A percentile compares a stretch with the other conserved stretches of the same genome.
phyloP scores from a whole-genome alignment of 805 yeast species.

The Myxozyma sirexii region DNA sequence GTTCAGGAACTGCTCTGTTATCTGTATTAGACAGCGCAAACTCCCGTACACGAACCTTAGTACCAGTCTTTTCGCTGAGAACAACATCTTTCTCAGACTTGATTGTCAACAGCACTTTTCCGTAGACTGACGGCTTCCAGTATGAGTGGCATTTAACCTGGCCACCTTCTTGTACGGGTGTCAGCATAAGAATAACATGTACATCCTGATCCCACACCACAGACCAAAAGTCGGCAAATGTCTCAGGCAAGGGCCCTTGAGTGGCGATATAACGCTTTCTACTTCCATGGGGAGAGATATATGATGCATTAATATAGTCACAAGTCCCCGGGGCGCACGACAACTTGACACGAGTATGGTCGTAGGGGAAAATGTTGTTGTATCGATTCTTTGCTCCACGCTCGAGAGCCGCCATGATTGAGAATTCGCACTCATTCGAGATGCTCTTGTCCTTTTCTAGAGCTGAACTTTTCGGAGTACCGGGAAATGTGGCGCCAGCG shows the following conservation, averaged over 20 bases:
- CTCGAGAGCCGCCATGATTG: constrained; percentile 66
- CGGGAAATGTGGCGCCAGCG: neutral
- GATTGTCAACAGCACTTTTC: constrained; percentile 38
- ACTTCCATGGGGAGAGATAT: constrained; percentile 49
- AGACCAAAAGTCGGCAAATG: constrained; percentile 85
- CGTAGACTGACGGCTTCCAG: constrained; percentile 68
- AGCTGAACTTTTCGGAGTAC: neutral
- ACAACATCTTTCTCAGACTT: constrained; percentile 36
- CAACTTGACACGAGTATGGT: constrained; percentile 77
- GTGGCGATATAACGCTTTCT: constrained; percentile 73
- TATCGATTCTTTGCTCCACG: constrained; percentile 81
- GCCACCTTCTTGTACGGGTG: constrained; percentile 79
- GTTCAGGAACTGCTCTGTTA: constrained; percentile 37
- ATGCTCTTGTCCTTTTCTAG: neutral
- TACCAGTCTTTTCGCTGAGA: constrained; percentile 26
- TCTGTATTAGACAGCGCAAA: constrained; percentile 47
- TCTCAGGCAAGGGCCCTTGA: constrained; percentile 83
- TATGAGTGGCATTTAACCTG: constrained; percentile 82
- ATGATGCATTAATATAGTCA: constrained; percentile 87
- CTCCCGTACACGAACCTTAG: constrained; percentile 46
- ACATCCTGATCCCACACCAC: constrained; percentile 67
- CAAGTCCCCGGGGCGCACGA: constrained; percentile 36
- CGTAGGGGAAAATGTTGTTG: constrained; percentile 85
- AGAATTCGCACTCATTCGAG: neutral
- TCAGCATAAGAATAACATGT: constrained; percentile 72